Evolutionary conservation across 495 filamentous ascomycete species (phyloP).

Genomic region (Penicillium dipodomyicola): DNA sequence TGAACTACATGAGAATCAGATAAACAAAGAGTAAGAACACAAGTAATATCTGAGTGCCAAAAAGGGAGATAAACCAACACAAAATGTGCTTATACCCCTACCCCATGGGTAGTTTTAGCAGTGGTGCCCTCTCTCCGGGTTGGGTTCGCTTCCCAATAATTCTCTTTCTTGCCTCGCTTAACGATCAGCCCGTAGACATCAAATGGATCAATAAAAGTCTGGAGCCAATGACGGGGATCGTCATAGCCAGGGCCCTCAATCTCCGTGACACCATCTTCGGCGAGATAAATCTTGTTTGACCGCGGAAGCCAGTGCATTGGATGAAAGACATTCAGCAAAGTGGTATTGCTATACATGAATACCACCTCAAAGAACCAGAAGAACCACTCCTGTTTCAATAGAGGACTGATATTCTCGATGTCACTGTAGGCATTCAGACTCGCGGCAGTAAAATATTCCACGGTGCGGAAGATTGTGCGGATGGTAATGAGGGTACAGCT

Average conservation of each 20-base stretch:
- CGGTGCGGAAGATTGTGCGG: slow-evolving; percentile 65
- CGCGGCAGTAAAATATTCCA: slow-evolving; percentile 58
- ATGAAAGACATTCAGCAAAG: slow-evolving; percentile 61
- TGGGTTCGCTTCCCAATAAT: slow-evolving; percentile 54
- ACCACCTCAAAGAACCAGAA: slow-evolving; percentile 69
- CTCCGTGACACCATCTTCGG: slow-evolving; percentile 63
- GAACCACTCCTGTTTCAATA: slow-evolving; percentile 66
- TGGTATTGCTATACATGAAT: slow-evolving; percentile 62
- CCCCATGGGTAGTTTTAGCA: background rate
- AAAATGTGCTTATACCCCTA: slow-evolving; percentile 1
- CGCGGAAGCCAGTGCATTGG: slow-evolving; percentile 60
- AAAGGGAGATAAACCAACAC: background rate
- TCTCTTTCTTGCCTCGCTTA: slow-evolving; percentile 47
- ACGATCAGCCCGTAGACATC: slow-evolving; percentile 58
- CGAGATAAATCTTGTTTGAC: slow-evolving; percentile 63
- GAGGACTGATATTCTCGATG: slow-evolving; percentile 44
- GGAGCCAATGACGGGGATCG: slow-evolving; percentile 50
- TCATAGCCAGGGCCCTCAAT: slow-evolving; percentile 61
- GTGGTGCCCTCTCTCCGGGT: background rate
- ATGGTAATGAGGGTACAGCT: slow-evolving; percentile 59
- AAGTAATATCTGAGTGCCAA: background rate
- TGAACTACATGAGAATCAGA: background rate
- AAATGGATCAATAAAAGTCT: slow-evolving; percentile 67
- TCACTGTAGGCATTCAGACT: slow-evolving; percentile 37
- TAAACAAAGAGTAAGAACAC: background rate